These are phyloP conservation scores for Xylariaceae sp. DNA, from an alignment of 2,329 filamentous ascomycete species.

Conservation along the genomic window DNA sequence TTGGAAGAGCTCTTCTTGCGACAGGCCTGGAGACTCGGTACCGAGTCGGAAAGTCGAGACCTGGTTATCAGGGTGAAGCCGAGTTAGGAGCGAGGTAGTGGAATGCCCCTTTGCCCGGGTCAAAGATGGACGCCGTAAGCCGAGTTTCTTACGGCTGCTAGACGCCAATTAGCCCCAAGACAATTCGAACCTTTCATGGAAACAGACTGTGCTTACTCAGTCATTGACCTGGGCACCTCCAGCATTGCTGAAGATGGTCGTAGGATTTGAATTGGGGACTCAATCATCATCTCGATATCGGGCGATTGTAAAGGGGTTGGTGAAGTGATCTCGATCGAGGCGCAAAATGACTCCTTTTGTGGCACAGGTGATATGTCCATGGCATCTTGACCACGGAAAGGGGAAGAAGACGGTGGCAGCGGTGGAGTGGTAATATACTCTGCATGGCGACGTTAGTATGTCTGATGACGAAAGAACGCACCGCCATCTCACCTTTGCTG, in stretches of 20 bases:
- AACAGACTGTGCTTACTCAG: no score
- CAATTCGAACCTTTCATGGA: no score
- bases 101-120: constrained; percentile 70
- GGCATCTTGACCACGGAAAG: constrained; percentile 62
- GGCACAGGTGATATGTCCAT: constrained; percentile 95
- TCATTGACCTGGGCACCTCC: constrained; percentile 44
- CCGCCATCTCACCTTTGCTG: constrained; percentile 61
- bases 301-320: constrained; percentile 57
- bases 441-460: constrained; percentile 31
- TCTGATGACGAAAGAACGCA: no score
- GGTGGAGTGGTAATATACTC: constrained; percentile 80
- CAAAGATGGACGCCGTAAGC: constrained; percentile 68
- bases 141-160: constrained; percentile 59
- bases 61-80: constrained; percentile 57
- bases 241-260: constrained; percentile 38
- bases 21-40: constrained; percentile 56
- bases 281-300: constrained; percentile 46
- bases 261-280: constrained; percentile 48
- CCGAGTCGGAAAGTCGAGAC: constrained; percentile 69
- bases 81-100: constrained; percentile 57
- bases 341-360: constrained; percentile 69
- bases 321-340: constrained; percentile 63
- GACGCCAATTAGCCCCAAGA: constrained; percentile 26
- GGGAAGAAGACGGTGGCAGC: constrained; percentile 71
- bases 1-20: constrained; percentile 74